These are phyloP conservation scores for Lithospermum erythrorhizon DNA, from an alignment of 257 asterid genomes.

Conservation along the genomic window DNA sequence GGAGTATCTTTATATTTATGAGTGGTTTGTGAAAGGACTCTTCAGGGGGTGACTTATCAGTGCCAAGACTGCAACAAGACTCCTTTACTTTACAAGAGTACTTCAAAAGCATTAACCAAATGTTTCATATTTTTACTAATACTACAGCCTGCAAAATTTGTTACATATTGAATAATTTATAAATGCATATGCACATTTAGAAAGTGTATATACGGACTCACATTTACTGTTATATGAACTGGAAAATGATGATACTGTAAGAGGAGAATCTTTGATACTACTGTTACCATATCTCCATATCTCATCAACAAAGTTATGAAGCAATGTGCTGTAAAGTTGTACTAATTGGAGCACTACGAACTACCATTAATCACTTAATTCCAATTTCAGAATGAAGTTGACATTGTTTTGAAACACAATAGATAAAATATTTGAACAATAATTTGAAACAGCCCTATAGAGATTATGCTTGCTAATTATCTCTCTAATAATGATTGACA, in stretches of 20 bases:
- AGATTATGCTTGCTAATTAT: too few species aligned
- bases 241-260: background rate
- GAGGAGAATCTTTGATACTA: conserved; percentile 3
- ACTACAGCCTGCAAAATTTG: conserved; percentile 22
- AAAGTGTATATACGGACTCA: conserved; percentile 14
- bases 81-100: conserved; percentile 7
- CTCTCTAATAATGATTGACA: background rate
- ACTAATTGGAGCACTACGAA: background rate
- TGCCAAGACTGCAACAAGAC: background rate
- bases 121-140: conserved; percentile 12
- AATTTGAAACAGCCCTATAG: too few species aligned
- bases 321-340: conserved; percentile 3
- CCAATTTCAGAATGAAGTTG: background rate
- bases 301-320: background rate
- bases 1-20: too few species aligned
- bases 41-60: background rate
- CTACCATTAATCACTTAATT: background rate
- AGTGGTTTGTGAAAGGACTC: background rate
- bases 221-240: conserved; percentile 12
- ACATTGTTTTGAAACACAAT: background rate
- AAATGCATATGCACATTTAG: conserved; percentile 12
- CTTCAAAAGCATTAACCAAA: conserved; percentile 10
- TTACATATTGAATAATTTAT: conserved; percentile 12
- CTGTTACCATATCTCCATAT: background rate
- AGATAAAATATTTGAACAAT: background rate